A percentile compares a stretch with the other conserved stretches of the same genome.
Conservation (phyloP, 2,329 filamentous ascomycete species). For the Nothomitra cinnamomea region DNA sequence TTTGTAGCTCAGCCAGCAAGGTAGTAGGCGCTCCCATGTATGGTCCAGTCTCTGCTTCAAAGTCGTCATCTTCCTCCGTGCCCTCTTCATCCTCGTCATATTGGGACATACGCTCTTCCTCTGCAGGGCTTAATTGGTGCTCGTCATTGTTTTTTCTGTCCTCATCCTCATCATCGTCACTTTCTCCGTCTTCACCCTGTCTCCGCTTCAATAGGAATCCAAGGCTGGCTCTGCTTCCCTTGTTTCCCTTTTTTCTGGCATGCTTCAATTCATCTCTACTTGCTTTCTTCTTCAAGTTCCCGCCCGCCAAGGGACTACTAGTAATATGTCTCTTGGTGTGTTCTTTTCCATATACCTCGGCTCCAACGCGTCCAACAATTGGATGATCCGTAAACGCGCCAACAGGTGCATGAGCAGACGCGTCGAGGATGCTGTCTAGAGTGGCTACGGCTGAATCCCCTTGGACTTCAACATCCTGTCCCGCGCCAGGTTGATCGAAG, state of each 20-base stretch:
- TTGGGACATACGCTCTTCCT: slow-evolving; percentile 15
- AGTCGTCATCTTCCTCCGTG: slow-evolving; percentile 16
- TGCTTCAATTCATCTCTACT: neutral
- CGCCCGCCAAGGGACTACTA: neutral
- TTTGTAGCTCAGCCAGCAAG: slow-evolving; percentile 75
- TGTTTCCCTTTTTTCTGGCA: neutral
- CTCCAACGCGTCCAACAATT: slow-evolving; percentile 57
- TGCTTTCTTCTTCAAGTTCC: neutral
- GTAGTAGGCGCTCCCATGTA: slow-evolving; percentile 70
- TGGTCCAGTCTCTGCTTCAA: slow-evolving; percentile 24
- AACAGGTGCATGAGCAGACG: slow-evolving; percentile 73
- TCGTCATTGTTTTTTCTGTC: slow-evolving; percentile 9
- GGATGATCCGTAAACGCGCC: slow-evolving; percentile 83
- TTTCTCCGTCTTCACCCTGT: slow-evolving; percentile 1
- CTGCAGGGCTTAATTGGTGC: slow-evolving; percentile 13
- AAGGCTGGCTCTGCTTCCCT: neutral
- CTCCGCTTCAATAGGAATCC: neutral
- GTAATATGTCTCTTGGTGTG: slow-evolving; percentile 13
- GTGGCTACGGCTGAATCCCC: slow-evolving; percentile 76
- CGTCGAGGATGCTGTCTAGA: slow-evolving; percentile 80
- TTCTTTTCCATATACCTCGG: slow-evolving; percentile 51
- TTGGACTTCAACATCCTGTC: slow-evolving; percentile 38
- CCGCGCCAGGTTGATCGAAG: slow-evolving; percentile 53
- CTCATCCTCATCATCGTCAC: neutral
- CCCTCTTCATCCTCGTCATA: slow-evolving; percentile 29